Base-by-base conservation (phyloP, 2,329 filamentous ascomycete genomes). In the Metarhizium brunneum region DNA sequence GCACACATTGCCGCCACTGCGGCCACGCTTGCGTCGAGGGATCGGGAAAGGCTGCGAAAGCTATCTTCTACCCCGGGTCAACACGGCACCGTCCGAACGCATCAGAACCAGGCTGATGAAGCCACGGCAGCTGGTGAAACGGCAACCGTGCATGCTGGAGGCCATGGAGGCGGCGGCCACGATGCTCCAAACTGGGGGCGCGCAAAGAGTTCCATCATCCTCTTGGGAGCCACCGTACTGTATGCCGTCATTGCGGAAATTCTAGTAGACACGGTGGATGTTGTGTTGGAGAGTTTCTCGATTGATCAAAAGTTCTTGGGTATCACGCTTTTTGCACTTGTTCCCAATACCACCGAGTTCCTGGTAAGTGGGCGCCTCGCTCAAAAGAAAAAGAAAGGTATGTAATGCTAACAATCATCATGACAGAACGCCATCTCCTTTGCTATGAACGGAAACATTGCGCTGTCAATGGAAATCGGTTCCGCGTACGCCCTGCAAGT, bases 391-490 rank as follows among this genome's bases (percentile, higher is more conserved):
- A 2, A 35, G 6, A 11, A 7, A 11, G 6, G 32, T 5, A 35
- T 7, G 10, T 2, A 35, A 1, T 7, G 10, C 1, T 11, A 11
- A 35, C 32, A 35, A 11, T 11, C 30, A 1, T 29, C 40, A 18
- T 35, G 10, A 11, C 55, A 91, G 85, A 99, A 99, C 71, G 94
- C 92, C 68, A 99, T 99, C 57, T 96, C 92, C 0, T 99, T 99
- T 69, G 94, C 94, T 54, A 99, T 99, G 92, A 97, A 99, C 67
- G 94, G 94, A 58, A 99, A 99, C 70, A 97, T 99, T 70, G 94
- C 94, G 0, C 76, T 99, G 18, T 96, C 91, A 42, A 99, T 99
- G 94, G 94, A 99, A 68, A 99, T 99, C 63, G 94, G 94, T 62
- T 96, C 92, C 0, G 92, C 92, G 2, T 99, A 99, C 67, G 94